These are phyloP conservation scores for Papilionanthe hybrid DNA, from an alignment of 116 monocot genomes.

Conservation along the genomic window DNA sequence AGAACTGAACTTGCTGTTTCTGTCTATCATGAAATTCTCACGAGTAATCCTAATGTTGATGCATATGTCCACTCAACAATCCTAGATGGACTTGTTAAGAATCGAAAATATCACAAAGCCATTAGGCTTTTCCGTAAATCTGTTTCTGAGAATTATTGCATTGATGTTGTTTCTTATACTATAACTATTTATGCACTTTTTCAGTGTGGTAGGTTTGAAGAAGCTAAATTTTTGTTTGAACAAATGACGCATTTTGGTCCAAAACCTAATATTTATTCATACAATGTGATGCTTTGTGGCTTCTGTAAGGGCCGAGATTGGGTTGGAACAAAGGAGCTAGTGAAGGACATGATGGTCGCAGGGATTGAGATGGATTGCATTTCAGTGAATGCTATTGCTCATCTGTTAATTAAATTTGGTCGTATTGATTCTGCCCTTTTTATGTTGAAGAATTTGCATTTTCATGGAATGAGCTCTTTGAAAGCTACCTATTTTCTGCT, in stretches of 20 bases:
- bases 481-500: slow-evolving; percentile 15
- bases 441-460: slow-evolving; percentile 23
- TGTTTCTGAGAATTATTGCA: slow-evolving; percentile 19
- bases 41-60: slow-evolving; percentile 30
- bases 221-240: slow-evolving; percentile 46
- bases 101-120: slow-evolving; percentile 27
- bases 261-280: slow-evolving; percentile 32
- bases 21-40: slow-evolving; percentile 36
- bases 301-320: slow-evolving; percentile 32
- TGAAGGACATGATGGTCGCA: slow-evolving; percentile 32
- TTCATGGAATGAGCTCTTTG: slow-evolving; percentile 23
- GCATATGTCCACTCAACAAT: slow-evolving; percentile 51
- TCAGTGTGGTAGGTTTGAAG: slow-evolving; percentile 18
- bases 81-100: slow-evolving; percentile 43
- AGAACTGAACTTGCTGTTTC: slow-evolving; percentile 32
- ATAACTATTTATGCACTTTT: slow-evolving; percentile 45
- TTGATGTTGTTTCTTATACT: slow-evolving; percentile 49
- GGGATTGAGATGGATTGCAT: slow-evolving; percentile 29
- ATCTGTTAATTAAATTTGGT: slow-evolving; percentile 27
- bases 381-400: slow-evolving; percentile 31
- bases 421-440: slow-evolving; percentile 18
- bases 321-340: slow-evolving; percentile 21
- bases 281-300: slow-evolving; percentile 61
- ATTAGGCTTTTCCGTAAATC: slow-evolving; percentile 43
- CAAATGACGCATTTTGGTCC: slow-evolving; percentile 44